Evolutionary conservation across 441 rosid genomes (phyloP).

Genomic region (Eutrema salsugineum): DNA sequence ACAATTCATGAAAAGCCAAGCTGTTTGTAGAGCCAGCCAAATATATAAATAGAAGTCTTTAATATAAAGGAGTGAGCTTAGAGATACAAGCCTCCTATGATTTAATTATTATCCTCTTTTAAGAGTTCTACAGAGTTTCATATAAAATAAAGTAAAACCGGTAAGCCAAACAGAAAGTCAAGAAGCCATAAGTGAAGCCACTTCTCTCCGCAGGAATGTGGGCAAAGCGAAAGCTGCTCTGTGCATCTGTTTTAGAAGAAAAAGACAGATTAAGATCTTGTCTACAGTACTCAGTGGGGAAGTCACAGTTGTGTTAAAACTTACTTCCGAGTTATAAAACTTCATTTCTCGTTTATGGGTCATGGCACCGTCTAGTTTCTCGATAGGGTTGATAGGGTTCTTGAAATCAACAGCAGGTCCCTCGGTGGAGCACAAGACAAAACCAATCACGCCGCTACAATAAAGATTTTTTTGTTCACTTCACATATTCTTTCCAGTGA

Average conservation of each 20-base stretch:
- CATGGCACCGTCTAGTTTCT: conserved; percentile 76
- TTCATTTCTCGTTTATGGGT: conserved; percentile 63
- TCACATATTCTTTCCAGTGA: background rate
- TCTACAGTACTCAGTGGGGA: background rate
- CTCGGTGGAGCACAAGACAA: conserved; percentile 73
- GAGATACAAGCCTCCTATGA: conserved; percentile 3
- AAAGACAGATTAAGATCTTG: conserved; percentile 9
- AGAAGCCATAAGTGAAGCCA: conserved; percentile 39
- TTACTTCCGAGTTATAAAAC: conserved; percentile 85
- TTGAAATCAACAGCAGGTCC: conserved; percentile 81
- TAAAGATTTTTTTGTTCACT: background rate
- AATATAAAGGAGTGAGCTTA: background rate
- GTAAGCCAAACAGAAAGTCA: background rate
- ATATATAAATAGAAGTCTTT: conserved; percentile 7
- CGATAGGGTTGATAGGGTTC: conserved; percentile 93
- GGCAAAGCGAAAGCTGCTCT: conserved; percentile 89
- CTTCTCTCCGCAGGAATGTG: conserved; percentile 75
- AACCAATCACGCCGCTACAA: conserved; percentile 88
- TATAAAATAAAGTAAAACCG: background rate
- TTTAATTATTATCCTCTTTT: background rate
- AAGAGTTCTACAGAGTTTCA: conserved; percentile 10
- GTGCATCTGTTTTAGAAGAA: conserved; percentile 59
- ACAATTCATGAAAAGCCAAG: conserved; percentile 6
- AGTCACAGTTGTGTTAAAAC: background rate
- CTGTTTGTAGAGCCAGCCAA: background rate